phyloP scores from a whole-genome alignment of 2,329 filamentous ascomycete species.

The Elsinoe perseae region DNA sequence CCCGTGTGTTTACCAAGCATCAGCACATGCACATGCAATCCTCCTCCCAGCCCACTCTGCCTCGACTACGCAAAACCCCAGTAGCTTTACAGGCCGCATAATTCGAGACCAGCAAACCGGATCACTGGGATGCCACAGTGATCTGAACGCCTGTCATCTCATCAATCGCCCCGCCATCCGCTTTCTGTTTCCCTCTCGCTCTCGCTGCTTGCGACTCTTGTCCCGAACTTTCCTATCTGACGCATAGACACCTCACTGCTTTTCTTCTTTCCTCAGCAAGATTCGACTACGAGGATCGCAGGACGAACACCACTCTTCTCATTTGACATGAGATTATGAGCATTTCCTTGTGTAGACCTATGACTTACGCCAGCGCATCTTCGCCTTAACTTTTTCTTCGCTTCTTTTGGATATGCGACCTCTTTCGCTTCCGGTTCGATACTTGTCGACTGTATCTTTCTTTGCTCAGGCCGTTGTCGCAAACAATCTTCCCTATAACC shows the following conservation, averaged over 20 bases:
- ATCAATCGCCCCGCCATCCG: constrained; percentile 10
- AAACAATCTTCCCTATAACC: constrained; percentile 62
- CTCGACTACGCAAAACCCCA: neutral
- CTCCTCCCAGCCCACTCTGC: constrained; percentile 7
- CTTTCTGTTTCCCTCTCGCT: neutral
- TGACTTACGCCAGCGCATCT: neutral
- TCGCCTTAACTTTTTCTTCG: neutral
- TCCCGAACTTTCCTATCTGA: neutral
- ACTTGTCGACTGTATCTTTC: constrained; percentile 7
- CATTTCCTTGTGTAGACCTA: constrained; percentile 9
- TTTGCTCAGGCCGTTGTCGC: constrained; percentile 19
- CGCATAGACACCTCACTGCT: neutral
- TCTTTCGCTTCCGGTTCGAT: neutral
- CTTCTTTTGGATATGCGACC: constrained; percentile 11
- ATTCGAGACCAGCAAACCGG: neutral
- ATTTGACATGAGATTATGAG: constrained; percentile 5
- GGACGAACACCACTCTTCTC: constrained; percentile 4
- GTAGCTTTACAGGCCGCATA: neutral
- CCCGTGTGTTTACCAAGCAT: constrained; percentile 8
- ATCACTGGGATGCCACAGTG: constrained; percentile 11
- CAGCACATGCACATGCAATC: neutral
- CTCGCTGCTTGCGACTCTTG: neutral
- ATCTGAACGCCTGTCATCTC: constrained; percentile 10
- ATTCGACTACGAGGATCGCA: neutral
- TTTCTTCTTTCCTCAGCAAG: neutral